phyloP scores from a whole-genome alignment of 306 rosid species.

The Spatholobus suberectus region DNA sequence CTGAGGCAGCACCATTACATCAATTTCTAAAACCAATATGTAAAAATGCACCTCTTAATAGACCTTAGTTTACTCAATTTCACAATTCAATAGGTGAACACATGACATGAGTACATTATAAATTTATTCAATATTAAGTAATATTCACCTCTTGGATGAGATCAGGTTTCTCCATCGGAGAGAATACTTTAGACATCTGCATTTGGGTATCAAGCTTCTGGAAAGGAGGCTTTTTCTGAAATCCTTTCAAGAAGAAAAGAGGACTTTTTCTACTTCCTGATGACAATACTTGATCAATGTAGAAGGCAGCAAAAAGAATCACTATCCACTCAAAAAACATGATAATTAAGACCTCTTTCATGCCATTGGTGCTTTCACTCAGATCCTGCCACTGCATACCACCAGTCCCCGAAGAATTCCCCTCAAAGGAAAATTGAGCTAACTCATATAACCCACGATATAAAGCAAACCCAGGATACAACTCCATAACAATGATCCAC shows the following conservation, averaged over 20 bases:
- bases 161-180: constrained; percentile 74
- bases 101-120: not conserved
- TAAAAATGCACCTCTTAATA: constrained; percentile 54
- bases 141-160: constrained; percentile 75
- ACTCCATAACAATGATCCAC: constrained; percentile 67
- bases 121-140: not conserved
- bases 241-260: constrained; percentile 60
- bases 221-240: constrained; percentile 48
- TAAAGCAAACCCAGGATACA: constrained; percentile 83
- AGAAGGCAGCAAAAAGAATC: constrained; percentile 63
- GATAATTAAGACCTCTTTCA: constrained; percentile 68
- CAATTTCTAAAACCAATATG: constrained; percentile 6
- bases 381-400: constrained; percentile 84
- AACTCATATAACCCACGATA: constrained; percentile 83
- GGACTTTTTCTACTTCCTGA: constrained; percentile 67
- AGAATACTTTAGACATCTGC: constrained; percentile 64
- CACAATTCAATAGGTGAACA: constrained; percentile 29
- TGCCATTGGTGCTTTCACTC: constrained; percentile 60
- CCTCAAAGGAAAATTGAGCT: constrained; percentile 51
- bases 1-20: not conserved
- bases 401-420: constrained; percentile 43
- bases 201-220: constrained; percentile 44
- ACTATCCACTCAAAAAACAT: constrained; percentile 76
- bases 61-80: constrained; percentile 63
- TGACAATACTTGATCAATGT: constrained; percentile 63